Conservation (phyloP, 2,329 filamentous ascomycete species). For the Aplosporella prunicola region DNA sequence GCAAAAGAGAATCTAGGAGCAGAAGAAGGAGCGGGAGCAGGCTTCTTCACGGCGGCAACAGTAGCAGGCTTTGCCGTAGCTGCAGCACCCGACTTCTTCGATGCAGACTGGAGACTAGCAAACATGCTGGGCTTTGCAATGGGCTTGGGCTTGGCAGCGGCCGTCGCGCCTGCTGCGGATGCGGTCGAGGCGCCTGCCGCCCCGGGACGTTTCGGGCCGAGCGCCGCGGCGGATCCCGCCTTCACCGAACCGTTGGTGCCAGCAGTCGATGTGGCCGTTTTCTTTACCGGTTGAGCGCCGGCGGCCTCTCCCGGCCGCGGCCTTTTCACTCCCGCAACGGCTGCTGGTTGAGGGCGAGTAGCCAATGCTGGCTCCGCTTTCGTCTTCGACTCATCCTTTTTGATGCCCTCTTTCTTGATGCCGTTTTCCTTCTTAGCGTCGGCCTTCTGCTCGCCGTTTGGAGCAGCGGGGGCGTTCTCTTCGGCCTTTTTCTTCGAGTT, state of each 20-base stretch:
- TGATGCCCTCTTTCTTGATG: slow-evolving; percentile 5
- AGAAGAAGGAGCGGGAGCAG: slow-evolving; percentile 14
- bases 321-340: slow-evolving; percentile 15
- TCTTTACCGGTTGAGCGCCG: slow-evolving; percentile 22
- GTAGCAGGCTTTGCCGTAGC: slow-evolving; percentile 19
- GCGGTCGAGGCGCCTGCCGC: slow-evolving; percentile 17
- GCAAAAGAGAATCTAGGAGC: slow-evolving; percentile 30
- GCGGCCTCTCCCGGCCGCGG: slow-evolving; percentile 12
- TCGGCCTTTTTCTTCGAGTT: slow-evolving; percentile 30
- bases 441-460: slow-evolving; percentile 8
- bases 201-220: slow-evolving; percentile 20
- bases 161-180: slow-evolving; percentile 15
- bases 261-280: slow-evolving; percentile 13
- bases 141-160: slow-evolving; percentile 26
- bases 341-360: slow-evolving; percentile 1
- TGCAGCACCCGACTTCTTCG: slow-evolving; percentile 31
- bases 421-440: slow-evolving; percentile 7
- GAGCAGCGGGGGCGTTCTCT: slow-evolving; percentile 23
- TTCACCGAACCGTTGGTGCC: slow-evolving; percentile 4
- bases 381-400: slow-evolving; percentile 1
- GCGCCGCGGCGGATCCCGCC: slow-evolving; percentile 10
- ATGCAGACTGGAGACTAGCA: slow-evolving; percentile 35
- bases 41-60: slow-evolving; percentile 11
- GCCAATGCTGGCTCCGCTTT: background rate
- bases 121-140: slow-evolving; percentile 38